phyloP scores from a whole-genome alignment of 2,329 filamentous ascomycete genomes.

The Arthrinium puccinioides region DNA sequence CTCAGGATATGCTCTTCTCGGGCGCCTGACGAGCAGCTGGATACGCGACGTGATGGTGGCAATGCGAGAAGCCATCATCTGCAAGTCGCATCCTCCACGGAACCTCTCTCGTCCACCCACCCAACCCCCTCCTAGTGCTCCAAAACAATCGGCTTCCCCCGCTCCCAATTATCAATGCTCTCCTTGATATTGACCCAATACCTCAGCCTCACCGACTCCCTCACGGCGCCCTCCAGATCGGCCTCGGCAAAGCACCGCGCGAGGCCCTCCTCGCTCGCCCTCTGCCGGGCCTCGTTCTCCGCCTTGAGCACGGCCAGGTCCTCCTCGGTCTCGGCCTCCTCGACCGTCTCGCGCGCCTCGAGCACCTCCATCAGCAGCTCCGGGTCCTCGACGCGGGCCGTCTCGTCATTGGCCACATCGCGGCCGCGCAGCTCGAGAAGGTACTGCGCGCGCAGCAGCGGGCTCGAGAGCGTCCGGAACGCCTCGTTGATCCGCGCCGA shows the following conservation, averaged over 20 bases:
- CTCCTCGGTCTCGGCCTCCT: conserved; percentile 61
- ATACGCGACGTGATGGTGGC: too few species aligned
- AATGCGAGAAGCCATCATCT: too few species aligned
- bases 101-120: too few species aligned
- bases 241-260: conserved; percentile 58
- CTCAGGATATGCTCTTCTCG: too few species aligned
- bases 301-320: conserved; percentile 52
- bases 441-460: conserved; percentile 82
- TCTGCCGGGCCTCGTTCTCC: conserved; percentile 63
- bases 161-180: conserved; percentile 77
- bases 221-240: conserved; percentile 58
- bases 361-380: conserved; percentile 72
- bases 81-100: not conserved
- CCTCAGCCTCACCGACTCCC: conserved; percentile 68
- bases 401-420: conserved; percentile 75
- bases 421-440: conserved; percentile 64
- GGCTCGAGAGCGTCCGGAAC: conserved; percentile 75
- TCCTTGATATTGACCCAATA: conserved; percentile 90
- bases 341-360: conserved; percentile 70
- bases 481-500: conserved; percentile 85
- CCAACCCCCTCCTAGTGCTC: conserved; percentile 32
- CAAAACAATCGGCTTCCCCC: conserved; percentile 54
- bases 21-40: too few species aligned
- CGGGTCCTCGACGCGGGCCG: conserved; percentile 57
- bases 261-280: conserved; percentile 53